Evolutionary conservation across 2,329 filamentous ascomycete species (phyloP).

Genomic region (Fusarium citri): DNA sequence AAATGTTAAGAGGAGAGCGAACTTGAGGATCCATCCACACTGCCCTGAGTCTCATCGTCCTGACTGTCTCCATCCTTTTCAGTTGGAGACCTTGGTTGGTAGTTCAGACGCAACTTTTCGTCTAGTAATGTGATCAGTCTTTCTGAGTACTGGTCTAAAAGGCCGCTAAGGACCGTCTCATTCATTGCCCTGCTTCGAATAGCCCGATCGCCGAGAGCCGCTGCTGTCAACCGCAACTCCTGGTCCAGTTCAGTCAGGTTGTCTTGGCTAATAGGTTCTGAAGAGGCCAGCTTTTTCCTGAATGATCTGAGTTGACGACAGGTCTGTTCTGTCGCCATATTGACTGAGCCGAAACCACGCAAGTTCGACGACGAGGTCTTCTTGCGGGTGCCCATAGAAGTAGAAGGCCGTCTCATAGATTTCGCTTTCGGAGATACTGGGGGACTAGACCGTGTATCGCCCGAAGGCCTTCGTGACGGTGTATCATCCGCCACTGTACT

Average conservation of each 20-base stretch:
- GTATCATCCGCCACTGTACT: conserved; percentile 57
- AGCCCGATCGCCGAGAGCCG: conserved; percentile 68
- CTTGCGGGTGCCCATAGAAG: conserved; percentile 64
- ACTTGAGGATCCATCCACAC: conserved; percentile 51
- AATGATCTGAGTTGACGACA: conserved; percentile 72
- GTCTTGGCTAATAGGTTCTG: conserved; percentile 67
- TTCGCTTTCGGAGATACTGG: conserved; percentile 63
- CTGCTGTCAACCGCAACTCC: conserved; percentile 71
- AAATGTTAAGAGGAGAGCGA: conserved; percentile 50
- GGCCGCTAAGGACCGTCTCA: conserved; percentile 69
- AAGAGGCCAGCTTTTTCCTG: conserved; percentile 70
- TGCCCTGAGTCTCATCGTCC: conserved; percentile 45
- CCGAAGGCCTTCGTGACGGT: conserved; percentile 61
- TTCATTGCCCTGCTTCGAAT: conserved; percentile 66
- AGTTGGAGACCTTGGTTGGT: conserved; percentile 47
- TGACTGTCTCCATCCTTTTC: conserved; percentile 46
- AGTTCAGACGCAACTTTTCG: conserved; percentile 71
- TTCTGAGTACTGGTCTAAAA: conserved; percentile 82
- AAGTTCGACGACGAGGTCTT: conserved; percentile 61
- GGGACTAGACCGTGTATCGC: conserved; percentile 59
- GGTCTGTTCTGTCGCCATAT: conserved; percentile 72
- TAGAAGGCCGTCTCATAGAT: conserved; percentile 63
- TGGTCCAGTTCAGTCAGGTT: conserved; percentile 72
- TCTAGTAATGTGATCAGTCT: conserved; percentile 77
- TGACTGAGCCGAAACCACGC: conserved; percentile 66